phyloP scores from a whole-genome alignment of 2,329 filamentous ascomycete genomes.

The Cladophialophora chaetospira region DNA sequence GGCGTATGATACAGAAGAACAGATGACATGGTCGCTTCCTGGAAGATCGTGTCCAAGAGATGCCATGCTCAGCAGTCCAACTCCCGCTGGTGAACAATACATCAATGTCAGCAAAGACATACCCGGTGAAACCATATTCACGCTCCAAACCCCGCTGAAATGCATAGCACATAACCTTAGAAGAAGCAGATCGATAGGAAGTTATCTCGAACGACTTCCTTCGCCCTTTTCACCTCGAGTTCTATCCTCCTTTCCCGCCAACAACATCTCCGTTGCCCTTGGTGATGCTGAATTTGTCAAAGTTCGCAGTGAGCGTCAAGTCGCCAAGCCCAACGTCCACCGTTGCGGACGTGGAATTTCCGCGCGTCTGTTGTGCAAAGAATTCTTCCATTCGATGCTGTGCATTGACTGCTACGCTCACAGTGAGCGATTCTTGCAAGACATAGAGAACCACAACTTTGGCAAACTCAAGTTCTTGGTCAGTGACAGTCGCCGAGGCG shows the following conservation, averaged over 20 bases:
- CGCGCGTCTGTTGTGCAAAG: constrained; percentile 37
- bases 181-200: too few species aligned
- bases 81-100: too few species aligned
- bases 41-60: too few species aligned
- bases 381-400: constrained; percentile 31
- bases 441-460: constrained; percentile 32
- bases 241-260: constrained; percentile 27
- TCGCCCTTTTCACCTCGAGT: neutral
- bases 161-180: too few species aligned
- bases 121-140: too few species aligned
- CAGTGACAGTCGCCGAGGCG: constrained; percentile 26
- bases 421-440: constrained; percentile 37
- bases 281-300: constrained; percentile 41
- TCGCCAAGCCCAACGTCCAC: constrained; percentile 36
- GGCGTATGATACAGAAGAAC: too few species aligned
- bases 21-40: too few species aligned
- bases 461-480: constrained; percentile 23
- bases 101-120: too few species aligned
- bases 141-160: too few species aligned
- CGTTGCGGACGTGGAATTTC: constrained; percentile 29
- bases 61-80: too few species aligned
- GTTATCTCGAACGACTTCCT: too few species aligned
- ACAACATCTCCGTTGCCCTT: constrained; percentile 37
- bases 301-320: constrained; percentile 39
- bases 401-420: constrained; percentile 35